phyloP scores from a whole-genome alignment of 2,329 filamentous ascomycete genomes.

The Coleophoma crateriformis region DNA sequence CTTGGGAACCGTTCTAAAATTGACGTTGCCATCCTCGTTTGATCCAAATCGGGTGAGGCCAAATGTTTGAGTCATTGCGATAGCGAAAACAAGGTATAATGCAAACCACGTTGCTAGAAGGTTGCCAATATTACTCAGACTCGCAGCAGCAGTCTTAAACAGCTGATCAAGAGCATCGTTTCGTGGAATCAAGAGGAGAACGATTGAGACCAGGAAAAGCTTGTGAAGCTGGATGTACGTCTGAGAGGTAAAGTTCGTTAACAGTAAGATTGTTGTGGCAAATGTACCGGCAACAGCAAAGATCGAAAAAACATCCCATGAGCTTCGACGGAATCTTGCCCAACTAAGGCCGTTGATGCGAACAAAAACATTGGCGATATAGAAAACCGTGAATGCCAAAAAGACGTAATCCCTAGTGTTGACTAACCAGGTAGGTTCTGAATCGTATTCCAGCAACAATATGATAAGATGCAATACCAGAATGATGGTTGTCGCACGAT shows the following conservation, averaged over 20 bases:
- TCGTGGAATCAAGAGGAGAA: slow-evolving; percentile 84
- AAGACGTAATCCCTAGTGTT: slow-evolving; percentile 69
- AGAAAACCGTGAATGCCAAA: slow-evolving; percentile 74
- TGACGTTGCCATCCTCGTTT: slow-evolving; percentile 71
- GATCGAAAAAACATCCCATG: slow-evolving; percentile 91
- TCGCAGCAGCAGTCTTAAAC: slow-evolving; percentile 96
- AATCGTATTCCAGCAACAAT: slow-evolving; percentile 80
- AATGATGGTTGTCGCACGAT: slow-evolving; percentile 71
- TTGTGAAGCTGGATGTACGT: slow-evolving; percentile 82
- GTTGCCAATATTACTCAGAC: slow-evolving; percentile 84
- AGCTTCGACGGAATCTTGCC: slow-evolving; percentile 85
- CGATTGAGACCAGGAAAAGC: slow-evolving; percentile 84
- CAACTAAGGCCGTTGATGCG: slow-evolving; percentile 86
- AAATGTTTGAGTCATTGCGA: slow-evolving; percentile 92
- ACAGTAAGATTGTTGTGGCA: slow-evolving; percentile 71
- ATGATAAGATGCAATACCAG: slow-evolving; percentile 79
- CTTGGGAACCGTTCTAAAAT: slow-evolving; percentile 91
- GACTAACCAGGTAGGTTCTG: slow-evolving; percentile 68
- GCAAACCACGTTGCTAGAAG: slow-evolving; percentile 96
- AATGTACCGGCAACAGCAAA: slow-evolving; percentile 76
- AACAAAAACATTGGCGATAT: slow-evolving; percentile 76
- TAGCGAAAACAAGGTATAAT: slow-evolving; percentile 92
- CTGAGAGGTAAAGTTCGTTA: slow-evolving; percentile 52
- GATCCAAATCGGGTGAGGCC: slow-evolving; percentile 83
- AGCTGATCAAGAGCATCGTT: slow-evolving; percentile 97